Base-by-base conservation (phyloP, 2,329 filamentous ascomycete genomes). In the Apiospora marii region DNA sequence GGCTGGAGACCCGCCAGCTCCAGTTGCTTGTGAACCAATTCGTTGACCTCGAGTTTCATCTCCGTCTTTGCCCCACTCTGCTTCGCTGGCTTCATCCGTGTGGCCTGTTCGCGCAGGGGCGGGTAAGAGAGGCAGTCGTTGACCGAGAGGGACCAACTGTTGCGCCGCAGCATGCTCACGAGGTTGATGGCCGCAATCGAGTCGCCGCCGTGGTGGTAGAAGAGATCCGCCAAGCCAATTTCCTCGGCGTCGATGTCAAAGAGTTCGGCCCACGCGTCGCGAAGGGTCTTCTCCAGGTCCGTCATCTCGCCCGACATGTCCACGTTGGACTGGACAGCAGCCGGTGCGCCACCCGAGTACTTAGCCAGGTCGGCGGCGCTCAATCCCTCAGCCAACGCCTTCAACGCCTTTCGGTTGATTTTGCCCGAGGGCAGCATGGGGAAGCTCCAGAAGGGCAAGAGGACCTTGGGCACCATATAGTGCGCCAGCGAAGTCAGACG, bases 181-280 rank as follows among this genome's bases (percentile, higher is more conserved):
- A 89, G 77, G 64, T 84, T 86, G 77, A 85, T 86, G 3, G 82
- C 82, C 6, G 76, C 71, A 6, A 84, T 78, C 0, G 83, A 84
- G 73, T 83, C 82, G 37, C 83, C 83, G 7, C 83, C 82, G 0
- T 84, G 76, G 2, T 77, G 75, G 71, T 82, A 80, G 74, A 85
- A 84, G 71, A 79, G 80, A 58, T 81, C 78, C 19, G 74, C 74
- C 3, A 72, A 69, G 24, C 75, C 75, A 24, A 78, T 74, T 1
- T 72, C 68, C 8, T 68, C 68, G 5, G 46, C 58, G 8, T 71
- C 43, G 14, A 76, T 69, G 13, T 34, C 68, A 8, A 78, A 71
- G 12, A 76, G 71, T 13, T 68, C 70, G 8, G 71, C 64, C 67
- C 74, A 74, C 14, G 73, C 43, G n/a, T 74, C 34, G 24, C 72